Evolutionary conservation across 331 rosid species (phyloP), one percentile per base, ranked within the genome.

Genomic region (Ulmus americana): DNA sequence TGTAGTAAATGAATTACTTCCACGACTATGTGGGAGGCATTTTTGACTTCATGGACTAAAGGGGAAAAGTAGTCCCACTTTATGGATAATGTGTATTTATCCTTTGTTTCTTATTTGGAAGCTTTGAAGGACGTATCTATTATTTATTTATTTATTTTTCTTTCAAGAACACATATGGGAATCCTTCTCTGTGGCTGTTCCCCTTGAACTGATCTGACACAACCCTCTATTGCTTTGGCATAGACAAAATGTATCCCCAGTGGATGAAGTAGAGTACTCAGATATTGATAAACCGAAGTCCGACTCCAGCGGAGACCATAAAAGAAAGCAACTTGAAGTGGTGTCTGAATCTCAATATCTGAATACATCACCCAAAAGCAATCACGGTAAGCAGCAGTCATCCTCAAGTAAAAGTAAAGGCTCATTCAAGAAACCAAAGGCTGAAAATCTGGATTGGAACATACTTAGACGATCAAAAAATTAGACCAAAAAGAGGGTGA

Each of bases 371-470:
- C 78, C 85, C 59, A 85, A 80, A 70, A 75, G 39, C 69, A 81
- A 63, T 64, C 77, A 67, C 50, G 84, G 55, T 15, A 70, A 57
- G 39, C 74, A 66, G 38, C 76, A 61, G 46, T 55, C 84, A n/a
- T 59, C 83, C 9, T 20, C 64, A 53, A 76, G 52, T 57, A 74
- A 49, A 68, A 49, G 81, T 62, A 83, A 71, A 80, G 84, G 84
- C 18, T 76, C 81, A 16, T 90, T 78, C 79, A 87, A 65, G 79
- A 87, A 85, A 71, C 90, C 88, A 2, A 77, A 71, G 73, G 82
- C 61, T 74, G 84, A 70, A 77, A 85, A 79, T 81, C 77, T 90
- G 67, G 78, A 85, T 70, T 87, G 87, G 85, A 90, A 70, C 2
- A 78, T 82, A 59, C 97, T 90, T 71, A 80, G 95, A 80, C 83